A percentile compares a stretch with the other conserved stretches of the same genome.
Conservation (phyloP, 129 eudicot genomes). For the Deinandra increscens region DNA sequence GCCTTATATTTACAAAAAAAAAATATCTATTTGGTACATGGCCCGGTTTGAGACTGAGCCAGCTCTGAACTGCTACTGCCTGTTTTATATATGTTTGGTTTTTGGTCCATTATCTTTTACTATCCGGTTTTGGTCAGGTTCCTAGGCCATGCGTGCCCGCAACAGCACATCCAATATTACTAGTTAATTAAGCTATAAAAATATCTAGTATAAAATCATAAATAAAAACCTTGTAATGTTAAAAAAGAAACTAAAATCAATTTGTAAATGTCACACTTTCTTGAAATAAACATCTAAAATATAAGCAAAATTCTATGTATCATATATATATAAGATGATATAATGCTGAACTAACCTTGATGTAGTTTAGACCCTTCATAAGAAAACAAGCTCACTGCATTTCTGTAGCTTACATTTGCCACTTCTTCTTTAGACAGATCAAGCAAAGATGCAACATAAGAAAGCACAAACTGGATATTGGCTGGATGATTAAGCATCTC, state of each 20-base stretch:
- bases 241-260: neutral
- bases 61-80: neutral
- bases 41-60: too few species aligned
- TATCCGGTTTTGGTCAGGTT: neutral
- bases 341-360: constrained; percentile 24
- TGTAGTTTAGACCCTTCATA: constrained; percentile 73
- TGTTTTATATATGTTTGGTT: neutral
- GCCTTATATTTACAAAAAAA: too few species aligned
- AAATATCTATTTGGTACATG: too few species aligned
- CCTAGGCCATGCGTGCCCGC: neutral
- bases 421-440: constrained; percentile 65
- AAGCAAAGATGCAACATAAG: constrained; percentile 73
- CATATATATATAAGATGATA: neutral
- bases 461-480: constrained; percentile 66
- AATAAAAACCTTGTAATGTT: neutral
- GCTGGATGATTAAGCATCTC: constrained; percentile 82
- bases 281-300: neutral
- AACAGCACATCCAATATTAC: neutral
- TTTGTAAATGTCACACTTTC: neutral
- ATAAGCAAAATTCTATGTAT: neutral
- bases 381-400: constrained; percentile 72
- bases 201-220: neutral
- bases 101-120: neutral
- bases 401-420: constrained; percentile 58
- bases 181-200: neutral